Conservation (phyloP, 768 basidiomycete species). For the Chlorophyllum brunneum region DNA sequence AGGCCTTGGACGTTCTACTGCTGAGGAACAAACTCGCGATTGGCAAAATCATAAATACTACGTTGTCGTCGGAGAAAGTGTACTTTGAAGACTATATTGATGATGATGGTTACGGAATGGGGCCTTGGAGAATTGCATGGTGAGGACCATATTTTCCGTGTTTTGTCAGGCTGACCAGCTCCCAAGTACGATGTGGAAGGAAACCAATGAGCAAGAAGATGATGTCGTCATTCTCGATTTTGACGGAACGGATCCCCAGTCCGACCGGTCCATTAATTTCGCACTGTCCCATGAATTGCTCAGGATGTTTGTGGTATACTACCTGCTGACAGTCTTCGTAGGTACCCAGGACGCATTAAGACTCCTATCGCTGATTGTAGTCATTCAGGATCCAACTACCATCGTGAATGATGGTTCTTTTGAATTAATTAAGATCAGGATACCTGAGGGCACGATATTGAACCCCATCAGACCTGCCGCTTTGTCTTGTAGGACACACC, state of each 20-base stretch:
- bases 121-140: slow-evolving; percentile 23
- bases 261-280: slow-evolving; percentile 21
- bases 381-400: slow-evolving; percentile 22
- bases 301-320: slow-evolving; percentile 24
- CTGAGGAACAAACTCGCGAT: slow-evolving; percentile 24
- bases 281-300: slow-evolving; percentile 20
- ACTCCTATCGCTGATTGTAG: too few species aligned
- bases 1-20: slow-evolving; percentile 22
- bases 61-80: slow-evolving; percentile 19
- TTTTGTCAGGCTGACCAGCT: background rate
- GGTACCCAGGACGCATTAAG: background rate
- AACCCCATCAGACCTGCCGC: slow-evolving; percentile 27
- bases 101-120: slow-evolving; percentile 25
- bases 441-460: slow-evolving; percentile 25
- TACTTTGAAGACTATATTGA: slow-evolving; percentile 27
- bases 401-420: slow-evolving; percentile 28
- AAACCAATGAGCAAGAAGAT: slow-evolving; percentile 18
- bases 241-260: slow-evolving; percentile 25
- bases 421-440: slow-evolving; percentile 24
- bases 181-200: slow-evolving; percentile 22
- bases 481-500: slow-evolving; percentile 26
- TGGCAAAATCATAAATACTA: slow-evolving; percentile 23
- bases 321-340: slow-evolving; percentile 24
- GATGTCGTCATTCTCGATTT: slow-evolving; percentile 25
- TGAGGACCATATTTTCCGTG: background rate